Conservation (phyloP, 2,329 filamentous ascomycete genomes). For the Arthrobotrys sphaeroides region DNA sequence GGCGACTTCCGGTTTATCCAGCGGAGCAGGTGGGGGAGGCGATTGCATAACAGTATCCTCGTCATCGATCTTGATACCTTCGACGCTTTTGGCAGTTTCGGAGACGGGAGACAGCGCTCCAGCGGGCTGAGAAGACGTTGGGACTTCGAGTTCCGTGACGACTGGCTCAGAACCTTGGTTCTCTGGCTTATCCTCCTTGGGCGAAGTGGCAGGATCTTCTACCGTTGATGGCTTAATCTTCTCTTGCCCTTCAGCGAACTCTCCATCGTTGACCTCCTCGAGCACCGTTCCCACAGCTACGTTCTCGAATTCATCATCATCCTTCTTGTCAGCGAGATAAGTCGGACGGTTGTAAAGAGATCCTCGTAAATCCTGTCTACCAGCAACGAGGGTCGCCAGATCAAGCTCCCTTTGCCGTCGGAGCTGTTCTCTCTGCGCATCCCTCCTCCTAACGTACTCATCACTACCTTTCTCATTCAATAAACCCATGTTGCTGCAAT, state of each 20-base stretch:
- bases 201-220: slow-evolving; percentile 44
- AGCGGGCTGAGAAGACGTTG: slow-evolving; percentile 38
- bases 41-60: slow-evolving; percentile 53
- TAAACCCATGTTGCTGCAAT: slow-evolving; percentile 98
- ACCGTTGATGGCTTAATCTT: slow-evolving; percentile 52
- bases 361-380: slow-evolving; percentile 38
- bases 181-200: slow-evolving; percentile 37
- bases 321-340: slow-evolving; percentile 59
- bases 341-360: slow-evolving; percentile 36
- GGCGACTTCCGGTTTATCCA: slow-evolving; percentile 26
- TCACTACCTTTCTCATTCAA: slow-evolving; percentile 92
- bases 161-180: slow-evolving; percentile 23
- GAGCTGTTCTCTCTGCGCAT: slow-evolving; percentile 81
- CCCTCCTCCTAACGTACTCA: slow-evolving; percentile 80
- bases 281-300: slow-evolving; percentile 76
- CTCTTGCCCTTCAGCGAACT: slow-evolving; percentile 59
- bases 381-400: slow-evolving; percentile 48
- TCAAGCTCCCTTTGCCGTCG: slow-evolving; percentile 74
- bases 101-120: slow-evolving; percentile 39
- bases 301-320: slow-evolving; percentile 94
- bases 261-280: slow-evolving; percentile 73
- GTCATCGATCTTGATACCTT: slow-evolving; percentile 49
- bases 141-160: slow-evolving; percentile 49
- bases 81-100: slow-evolving; percentile 32
- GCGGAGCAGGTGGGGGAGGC: slow-evolving; percentile 34